phyloP scores from a whole-genome alignment of 495 filamentous ascomycete species.

The Penicillium egyptiacum region DNA sequence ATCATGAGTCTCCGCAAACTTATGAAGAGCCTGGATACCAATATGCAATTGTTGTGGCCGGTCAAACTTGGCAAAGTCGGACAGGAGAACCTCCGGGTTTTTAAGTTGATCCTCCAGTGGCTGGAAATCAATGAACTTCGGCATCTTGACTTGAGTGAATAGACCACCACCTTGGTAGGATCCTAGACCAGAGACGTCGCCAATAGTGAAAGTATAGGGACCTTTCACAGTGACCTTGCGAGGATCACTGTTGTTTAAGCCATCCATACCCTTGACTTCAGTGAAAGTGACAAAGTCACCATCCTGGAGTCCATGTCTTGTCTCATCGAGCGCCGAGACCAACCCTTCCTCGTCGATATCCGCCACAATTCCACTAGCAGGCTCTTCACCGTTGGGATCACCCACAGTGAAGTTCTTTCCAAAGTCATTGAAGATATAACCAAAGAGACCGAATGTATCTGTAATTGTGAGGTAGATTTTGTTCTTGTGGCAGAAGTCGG shows the following conservation, averaged over 20 bases:
- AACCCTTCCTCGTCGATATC: conserved; percentile 83
- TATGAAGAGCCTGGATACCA: conserved; percentile 89
- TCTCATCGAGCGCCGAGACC: conserved; percentile 94
- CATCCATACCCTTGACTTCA: conserved; percentile 92
- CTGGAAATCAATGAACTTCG: conserved; percentile 89
- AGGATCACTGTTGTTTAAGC: conserved; percentile 75
- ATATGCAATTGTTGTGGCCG: conserved; percentile 87
- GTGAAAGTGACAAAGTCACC: conserved; percentile 95
- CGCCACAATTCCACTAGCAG: conserved; percentile 85
- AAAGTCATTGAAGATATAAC: conserved; percentile 95
- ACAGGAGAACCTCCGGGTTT: conserved; percentile 84
- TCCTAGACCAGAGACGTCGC: conserved; percentile 83
- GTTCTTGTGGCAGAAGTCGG: conserved; percentile 90
- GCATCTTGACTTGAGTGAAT: conserved; percentile 96
- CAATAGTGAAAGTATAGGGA: conserved; percentile 96
- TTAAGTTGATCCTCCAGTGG: conserved; percentile 70
- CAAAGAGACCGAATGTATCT: conserved; percentile 92
- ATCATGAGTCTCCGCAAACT: conserved; percentile 67
- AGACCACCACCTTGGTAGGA: conserved; percentile 84
- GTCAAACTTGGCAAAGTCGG: conserved; percentile 97
- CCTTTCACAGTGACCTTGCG: conserved; percentile 90
- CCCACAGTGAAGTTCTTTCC: conserved; percentile 87
- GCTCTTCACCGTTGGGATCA: conserved; percentile 88
- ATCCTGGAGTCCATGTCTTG: conserved; percentile 91
- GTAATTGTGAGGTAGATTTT: conserved; percentile 85